Evolutionary conservation across 2,329 filamentous ascomycete species (phyloP).

Genomic region (Lasiodiplodia sp.): DNA sequence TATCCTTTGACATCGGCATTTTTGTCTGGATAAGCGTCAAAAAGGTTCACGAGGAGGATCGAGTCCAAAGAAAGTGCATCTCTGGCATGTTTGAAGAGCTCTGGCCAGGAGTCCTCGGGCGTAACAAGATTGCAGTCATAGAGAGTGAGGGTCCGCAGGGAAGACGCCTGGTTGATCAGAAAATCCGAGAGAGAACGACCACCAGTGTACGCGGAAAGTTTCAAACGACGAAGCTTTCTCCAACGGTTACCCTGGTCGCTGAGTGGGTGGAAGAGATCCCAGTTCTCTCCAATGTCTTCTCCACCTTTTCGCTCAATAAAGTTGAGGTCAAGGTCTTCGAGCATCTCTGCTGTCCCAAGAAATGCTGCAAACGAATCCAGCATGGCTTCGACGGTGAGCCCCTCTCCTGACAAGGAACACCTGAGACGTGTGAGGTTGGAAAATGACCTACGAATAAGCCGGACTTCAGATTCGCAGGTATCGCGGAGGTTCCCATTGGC

Average conservation of each 20-base stretch:
- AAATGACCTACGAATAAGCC: not conserved
- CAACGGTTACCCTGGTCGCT: slow-evolving; percentile 7
- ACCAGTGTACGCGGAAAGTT: not conserved
- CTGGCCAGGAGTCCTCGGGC: slow-evolving; percentile 12
- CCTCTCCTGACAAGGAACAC: slow-evolving; percentile 1
- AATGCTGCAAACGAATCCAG: slow-evolving; percentile 7
- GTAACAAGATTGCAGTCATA: slow-evolving; percentile 17
- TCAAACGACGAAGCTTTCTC: slow-evolving; percentile 12
- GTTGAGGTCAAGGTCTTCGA: slow-evolving; percentile 13
- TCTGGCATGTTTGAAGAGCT: not conserved
- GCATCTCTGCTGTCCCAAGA: not conserved
- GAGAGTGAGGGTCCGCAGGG: slow-evolving; percentile 5
- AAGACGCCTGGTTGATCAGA: slow-evolving; percentile 5
- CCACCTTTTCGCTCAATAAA: slow-evolving; percentile 12
- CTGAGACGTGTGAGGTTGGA: slow-evolving; percentile 4
- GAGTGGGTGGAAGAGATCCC: slow-evolving; percentile 3
- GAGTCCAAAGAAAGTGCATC: not conserved
- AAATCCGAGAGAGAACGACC: slow-evolving; percentile 5
- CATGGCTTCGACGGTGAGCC: not conserved
- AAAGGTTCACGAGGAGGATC: slow-evolving; percentile 1
- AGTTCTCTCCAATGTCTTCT: slow-evolving; percentile 5
- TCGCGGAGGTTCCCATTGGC: not conserved
- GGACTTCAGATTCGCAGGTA: not conserved
- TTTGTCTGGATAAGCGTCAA: slow-evolving; percentile 11
- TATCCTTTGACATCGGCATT: slow-evolving; percentile 15